Evolutionary conservation across 495 filamentous ascomycete genomes (phyloP).

Genomic region (Neurospora sp.): DNA sequence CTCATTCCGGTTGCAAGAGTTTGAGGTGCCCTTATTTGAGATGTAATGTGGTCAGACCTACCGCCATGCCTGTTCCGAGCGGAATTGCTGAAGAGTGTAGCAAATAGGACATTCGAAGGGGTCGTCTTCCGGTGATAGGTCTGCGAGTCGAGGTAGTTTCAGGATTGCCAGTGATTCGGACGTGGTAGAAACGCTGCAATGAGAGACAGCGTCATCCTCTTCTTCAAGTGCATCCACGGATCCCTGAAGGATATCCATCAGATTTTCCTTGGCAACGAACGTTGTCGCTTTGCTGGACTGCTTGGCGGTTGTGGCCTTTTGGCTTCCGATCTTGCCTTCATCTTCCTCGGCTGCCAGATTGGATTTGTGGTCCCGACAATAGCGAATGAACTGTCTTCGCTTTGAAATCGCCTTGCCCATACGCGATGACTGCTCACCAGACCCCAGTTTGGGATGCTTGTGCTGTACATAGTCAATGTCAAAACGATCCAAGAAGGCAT

Average conservation of each 20-base stretch:
- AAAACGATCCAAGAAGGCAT: neutral
- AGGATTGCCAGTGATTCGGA: neutral
- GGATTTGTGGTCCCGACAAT: slow-evolving; percentile 18
- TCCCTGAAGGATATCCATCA: neutral
- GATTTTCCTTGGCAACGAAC: neutral
- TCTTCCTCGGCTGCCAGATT: slow-evolving; percentile 1
- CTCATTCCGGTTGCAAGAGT: neutral
- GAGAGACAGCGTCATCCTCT: slow-evolving; percentile 1
- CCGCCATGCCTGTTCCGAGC: slow-evolving; percentile 9
- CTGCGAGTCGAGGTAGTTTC: slow-evolving; percentile 1
- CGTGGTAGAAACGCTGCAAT: slow-evolving; percentile 2
- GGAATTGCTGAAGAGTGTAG: slow-evolving; percentile 16
- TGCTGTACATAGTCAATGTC: slow-evolving; percentile 2
- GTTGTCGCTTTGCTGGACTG: slow-evolving; percentile 11
- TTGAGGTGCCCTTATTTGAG: neutral
- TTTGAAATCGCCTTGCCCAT: slow-evolving; percentile 22
- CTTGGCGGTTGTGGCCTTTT: neutral
- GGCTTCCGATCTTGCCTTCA: neutral
- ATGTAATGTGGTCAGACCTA: neutral
- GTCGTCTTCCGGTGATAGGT: neutral
- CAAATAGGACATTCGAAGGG: slow-evolving; percentile 27
- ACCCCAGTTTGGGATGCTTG: neutral
- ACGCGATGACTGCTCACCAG: slow-evolving; percentile 9
- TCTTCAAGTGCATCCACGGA: neutral
- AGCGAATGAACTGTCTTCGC: slow-evolving; percentile 23